Conservation (phyloP, 1,284 basidiomycete genomes). For the Heliocybe sulcata region DNA sequence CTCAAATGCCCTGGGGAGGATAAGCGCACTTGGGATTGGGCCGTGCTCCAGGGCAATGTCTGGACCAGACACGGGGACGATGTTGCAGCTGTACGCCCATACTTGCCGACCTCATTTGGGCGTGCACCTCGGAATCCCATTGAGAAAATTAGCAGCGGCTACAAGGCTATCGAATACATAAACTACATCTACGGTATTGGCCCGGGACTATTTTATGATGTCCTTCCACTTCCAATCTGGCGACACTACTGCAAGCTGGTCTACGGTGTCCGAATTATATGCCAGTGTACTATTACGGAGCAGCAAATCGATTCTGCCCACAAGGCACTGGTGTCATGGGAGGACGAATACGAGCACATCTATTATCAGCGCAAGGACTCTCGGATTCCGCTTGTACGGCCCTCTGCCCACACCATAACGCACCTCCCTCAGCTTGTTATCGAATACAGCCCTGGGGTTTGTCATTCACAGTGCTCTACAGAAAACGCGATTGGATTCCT, state of each 20-base stretch:
- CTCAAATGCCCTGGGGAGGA: constrained; percentile 11
- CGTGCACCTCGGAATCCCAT: constrained; percentile 20
- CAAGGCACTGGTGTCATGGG: constrained; percentile 9
- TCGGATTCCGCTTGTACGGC: constrained; percentile 18
- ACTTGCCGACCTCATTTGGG: constrained; percentile 21
- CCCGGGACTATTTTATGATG: constrained; percentile 13
- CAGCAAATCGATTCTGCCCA: constrained; percentile 6
- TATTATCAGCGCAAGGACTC: constrained; percentile 13
- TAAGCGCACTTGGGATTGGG: constrained; percentile 13
- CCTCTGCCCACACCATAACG: constrained; percentile 13
- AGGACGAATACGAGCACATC: constrained; percentile 14
- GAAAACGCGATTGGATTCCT: constrained; percentile 20
- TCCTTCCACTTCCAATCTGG: constrained; percentile 11
- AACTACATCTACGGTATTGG: constrained; percentile 14
- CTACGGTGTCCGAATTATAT: constrained; percentile 8
- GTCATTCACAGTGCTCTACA: constrained; percentile 16
- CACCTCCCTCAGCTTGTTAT: constrained; percentile 12
- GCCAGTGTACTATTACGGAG: constrained; percentile 7
- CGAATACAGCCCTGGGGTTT: constrained; percentile 13
- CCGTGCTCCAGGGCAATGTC: constrained; percentile 5
- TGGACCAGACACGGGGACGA: constrained; percentile 12
- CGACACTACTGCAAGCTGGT: constrained; percentile 16
- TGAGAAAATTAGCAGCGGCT: constrained; percentile 22
- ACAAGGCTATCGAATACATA: constrained; percentile 22
- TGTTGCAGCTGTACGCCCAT: constrained; percentile 10